Percentiles rank a stretch among this genome's conserved stretches.
These are phyloP conservation scores for Agapanthus africanus DNA, from an alignment of 106 monocot genomes.

Conservation along the genomic window DNA sequence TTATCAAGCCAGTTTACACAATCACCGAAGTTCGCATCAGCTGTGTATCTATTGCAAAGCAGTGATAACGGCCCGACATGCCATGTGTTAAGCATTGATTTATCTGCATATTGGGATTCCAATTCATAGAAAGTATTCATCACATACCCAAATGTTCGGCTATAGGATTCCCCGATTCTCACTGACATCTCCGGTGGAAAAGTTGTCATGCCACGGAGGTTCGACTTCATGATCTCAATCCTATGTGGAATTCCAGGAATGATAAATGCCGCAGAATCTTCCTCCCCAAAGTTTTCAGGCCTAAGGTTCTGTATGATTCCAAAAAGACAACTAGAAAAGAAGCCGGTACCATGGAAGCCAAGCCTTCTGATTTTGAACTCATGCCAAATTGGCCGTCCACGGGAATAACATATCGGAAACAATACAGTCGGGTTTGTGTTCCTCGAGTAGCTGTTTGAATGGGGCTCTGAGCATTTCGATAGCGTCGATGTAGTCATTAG, in stretches of 20 bases:
- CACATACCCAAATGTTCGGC: constrained; percentile 15
- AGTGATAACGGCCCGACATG: constrained; percentile 32
- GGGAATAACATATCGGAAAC: constrained; percentile 26
- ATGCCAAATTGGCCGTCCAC: constrained; percentile 20
- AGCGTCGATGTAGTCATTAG: constrained; percentile 9
- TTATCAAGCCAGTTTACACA: constrained; percentile 8
- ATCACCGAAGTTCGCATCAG: background rate
- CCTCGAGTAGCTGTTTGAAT: background rate
- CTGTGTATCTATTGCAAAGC: background rate
- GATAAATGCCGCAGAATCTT: too few relatives aligned
- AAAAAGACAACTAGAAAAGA: background rate
- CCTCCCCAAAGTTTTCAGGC: too few relatives aligned
- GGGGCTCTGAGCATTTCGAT: constrained; percentile 2
- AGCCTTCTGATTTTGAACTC: constrained; percentile 24
- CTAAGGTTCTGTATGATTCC: too few relatives aligned
- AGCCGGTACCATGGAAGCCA: constrained; percentile 18
- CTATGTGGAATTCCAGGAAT: constrained; percentile 13
- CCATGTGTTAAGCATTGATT: constrained; percentile 4
- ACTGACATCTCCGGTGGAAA: background rate
- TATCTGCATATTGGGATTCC: constrained; percentile 14
- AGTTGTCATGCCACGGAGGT: too few relatives aligned
- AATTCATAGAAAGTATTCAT: constrained; percentile 28
- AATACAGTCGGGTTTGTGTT: constrained; percentile 23
- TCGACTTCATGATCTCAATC: constrained; percentile 15
- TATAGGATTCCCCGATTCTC: background rate